A percentile compares a stretch with the other conserved stretches of the same genome.
These are phyloP conservation scores for Chlamydomonas sp. DNA, from an alignment of 139 green algal species.

Conservation along the genomic window DNA sequence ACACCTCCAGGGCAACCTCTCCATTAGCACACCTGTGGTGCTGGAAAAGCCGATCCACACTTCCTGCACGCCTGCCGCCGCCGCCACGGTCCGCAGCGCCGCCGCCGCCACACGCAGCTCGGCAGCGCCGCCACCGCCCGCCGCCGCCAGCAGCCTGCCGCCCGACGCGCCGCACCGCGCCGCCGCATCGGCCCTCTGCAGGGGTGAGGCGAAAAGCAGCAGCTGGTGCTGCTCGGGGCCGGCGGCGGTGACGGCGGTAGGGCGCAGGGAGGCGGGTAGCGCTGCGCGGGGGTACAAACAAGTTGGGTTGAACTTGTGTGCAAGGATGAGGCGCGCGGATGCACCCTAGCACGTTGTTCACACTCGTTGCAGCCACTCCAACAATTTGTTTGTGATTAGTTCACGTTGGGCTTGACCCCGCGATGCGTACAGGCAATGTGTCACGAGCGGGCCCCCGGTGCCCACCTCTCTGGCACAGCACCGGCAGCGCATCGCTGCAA, in stretches of 20 bases:
- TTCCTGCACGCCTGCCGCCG: background rate
- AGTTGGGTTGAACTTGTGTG: too few species aligned
- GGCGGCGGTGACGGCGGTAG: background rate
- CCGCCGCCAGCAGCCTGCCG: slow-evolving; percentile 4
- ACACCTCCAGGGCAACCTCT: too few species aligned
- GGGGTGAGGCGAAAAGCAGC: background rate
- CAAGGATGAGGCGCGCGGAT: too few species aligned
- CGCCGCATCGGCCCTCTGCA: background rate
- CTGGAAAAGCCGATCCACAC: slow-evolving; percentile 5
- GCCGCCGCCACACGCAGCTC: background rate
- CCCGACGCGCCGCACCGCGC: background rate
- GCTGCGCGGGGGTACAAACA: background rate
- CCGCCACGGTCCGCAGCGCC: background rate
- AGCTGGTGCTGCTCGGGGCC: slow-evolving; percentile 2
- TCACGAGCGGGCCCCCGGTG: background rate
- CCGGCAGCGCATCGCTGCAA: background rate
- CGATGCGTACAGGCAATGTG: too few species aligned
- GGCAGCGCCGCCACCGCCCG: background rate
- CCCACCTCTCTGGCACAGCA: slow-evolving; percentile 26
- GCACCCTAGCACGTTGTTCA: too few species aligned
- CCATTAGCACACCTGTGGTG: too few species aligned
- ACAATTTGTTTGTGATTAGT: too few species aligned
- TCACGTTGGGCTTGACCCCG: too few species aligned
- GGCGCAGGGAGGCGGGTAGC: background rate
- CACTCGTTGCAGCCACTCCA: too few species aligned